A percentile compares a stretch with the other conserved stretches of the same genome.
Evolutionary conservation across 495 filamentous ascomycete species (phyloP).

Genomic region (Neurospora sublineolata): DNA sequence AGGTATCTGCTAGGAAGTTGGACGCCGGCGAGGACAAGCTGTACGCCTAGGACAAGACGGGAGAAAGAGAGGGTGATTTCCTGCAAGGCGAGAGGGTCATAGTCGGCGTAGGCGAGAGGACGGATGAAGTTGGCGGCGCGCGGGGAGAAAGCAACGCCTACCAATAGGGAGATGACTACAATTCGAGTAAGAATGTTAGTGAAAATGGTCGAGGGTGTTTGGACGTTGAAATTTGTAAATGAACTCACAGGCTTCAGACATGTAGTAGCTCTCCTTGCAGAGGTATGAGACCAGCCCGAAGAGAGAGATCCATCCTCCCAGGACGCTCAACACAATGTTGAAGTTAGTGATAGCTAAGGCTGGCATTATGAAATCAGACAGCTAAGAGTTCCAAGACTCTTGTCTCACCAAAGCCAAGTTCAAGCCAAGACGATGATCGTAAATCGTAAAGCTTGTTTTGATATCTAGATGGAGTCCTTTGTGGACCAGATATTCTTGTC

Average conservation of each 20-base stretch:
- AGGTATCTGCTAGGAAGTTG: conserved; percentile 87
- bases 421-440: not conserved
- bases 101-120: conserved; percentile 61
- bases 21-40: conserved; percentile 79
- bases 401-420: not conserved
- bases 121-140: conserved; percentile 66
- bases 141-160: conserved; percentile 67
- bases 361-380: conserved; percentile 48
- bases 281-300: conserved; percentile 86
- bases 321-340: conserved; percentile 72
- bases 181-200: not conserved
- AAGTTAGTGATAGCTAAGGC: conserved; percentile 70
- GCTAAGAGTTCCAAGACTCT: not conserved
- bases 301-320: conserved; percentile 79
- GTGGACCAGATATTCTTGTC: not conserved
- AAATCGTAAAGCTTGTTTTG: not conserved
- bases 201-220: not conserved
- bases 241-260: conserved; percentile 75
- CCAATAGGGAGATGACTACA: conserved; percentile 70
- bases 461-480: conserved; percentile 12
- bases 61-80: conserved; percentile 65
- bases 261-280: conserved; percentile 79
- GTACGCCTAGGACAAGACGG: conserved; percentile 80
- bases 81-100: conserved; percentile 34
- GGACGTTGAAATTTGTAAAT: not conserved